These are phyloP conservation scores for Lepidium africanum DNA, from an alignment of 345 rosid species.

Conservation along the genomic window DNA sequence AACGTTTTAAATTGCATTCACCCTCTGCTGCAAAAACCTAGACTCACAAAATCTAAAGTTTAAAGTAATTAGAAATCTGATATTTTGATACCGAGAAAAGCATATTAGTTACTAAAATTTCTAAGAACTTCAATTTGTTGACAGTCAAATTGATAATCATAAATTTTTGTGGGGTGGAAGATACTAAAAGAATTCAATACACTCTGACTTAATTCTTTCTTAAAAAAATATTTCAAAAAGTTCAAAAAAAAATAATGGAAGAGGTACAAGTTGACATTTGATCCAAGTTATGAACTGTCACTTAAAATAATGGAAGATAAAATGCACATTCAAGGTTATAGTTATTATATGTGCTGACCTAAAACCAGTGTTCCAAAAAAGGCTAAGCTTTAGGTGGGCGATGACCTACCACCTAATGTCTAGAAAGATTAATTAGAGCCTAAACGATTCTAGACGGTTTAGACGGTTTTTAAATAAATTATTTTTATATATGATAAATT, in stretches of 20 bases:
- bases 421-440: no score
- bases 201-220: neutral
- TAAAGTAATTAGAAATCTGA: no score
- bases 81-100: no score
- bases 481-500: no score
- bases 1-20: no score
- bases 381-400: no score
- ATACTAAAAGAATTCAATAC: neutral
- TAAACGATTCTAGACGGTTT: no score
- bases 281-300: neutral
- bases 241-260: neutral
- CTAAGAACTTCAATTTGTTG: neutral
- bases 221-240: neutral
- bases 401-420: no score
- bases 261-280: neutral
- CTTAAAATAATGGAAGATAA: conserved; percentile 11
- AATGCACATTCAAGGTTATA: conserved; percentile 8
- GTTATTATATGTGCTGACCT: conserved; percentile 11
- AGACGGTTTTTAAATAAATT: no score
- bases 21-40: no score
- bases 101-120: neutral
- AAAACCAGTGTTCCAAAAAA: no score
- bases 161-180: neutral
- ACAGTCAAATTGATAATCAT: neutral
- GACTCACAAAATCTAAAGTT: no score